Base-by-base conservation (phyloP, 495 filamentous ascomycete species). In the Massariosphaeria phaeospora region DNA sequence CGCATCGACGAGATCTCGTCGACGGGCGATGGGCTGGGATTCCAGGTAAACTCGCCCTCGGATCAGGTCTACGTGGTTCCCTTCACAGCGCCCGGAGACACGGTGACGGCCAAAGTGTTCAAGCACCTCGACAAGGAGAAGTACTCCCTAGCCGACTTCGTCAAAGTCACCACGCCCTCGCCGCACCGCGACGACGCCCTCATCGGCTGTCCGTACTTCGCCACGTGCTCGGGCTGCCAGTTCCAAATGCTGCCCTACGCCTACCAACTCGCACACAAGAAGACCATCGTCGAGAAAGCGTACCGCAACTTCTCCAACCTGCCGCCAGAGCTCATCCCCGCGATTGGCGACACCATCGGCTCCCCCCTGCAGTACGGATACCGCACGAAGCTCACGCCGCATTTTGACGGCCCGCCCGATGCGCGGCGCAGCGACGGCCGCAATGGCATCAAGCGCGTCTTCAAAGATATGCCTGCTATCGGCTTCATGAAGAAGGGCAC, bases 221-320 rank as follows among this genome's bases (percentile, higher is more conserved):
- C 77, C 27, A 79, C 75, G 46, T 98, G 93, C 68, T 88, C 87
- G 0, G 93, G 93, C 3, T 98, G 93, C 65, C 94, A 97, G 72
- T 88, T 96, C 66, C 93, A 98, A 70, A 96, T 96, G 89, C 80
- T 98, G 50, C 79, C 88, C 35, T 98, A 98, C 70, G 72, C 77
- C 25, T 83, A 87, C 50, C 93, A 98, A 67, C 76, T 98, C 25
- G 77, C 74, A 27, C 85, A 89, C 64, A 98, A 98, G 74, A 82
- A 79, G 66, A 73, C 76, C 42, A 85, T 96, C 48, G 84, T 98
- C 25, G 87, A 93, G 66, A 95, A 91, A 66, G 93, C 94, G 24
- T 98, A 86, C 72, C 76, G 76, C 43, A 89, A 95, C 72, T 98
- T 95, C 74, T 95, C 90, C 11, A 75, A 85, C 20, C 73, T 97